Percentiles rank a stretch among this genome's conserved stretches.
These are phyloP conservation scores for Musa beccarii DNA, from an alignment of 176 grass and related monocot genomes.

Conservation along the genomic window DNA sequence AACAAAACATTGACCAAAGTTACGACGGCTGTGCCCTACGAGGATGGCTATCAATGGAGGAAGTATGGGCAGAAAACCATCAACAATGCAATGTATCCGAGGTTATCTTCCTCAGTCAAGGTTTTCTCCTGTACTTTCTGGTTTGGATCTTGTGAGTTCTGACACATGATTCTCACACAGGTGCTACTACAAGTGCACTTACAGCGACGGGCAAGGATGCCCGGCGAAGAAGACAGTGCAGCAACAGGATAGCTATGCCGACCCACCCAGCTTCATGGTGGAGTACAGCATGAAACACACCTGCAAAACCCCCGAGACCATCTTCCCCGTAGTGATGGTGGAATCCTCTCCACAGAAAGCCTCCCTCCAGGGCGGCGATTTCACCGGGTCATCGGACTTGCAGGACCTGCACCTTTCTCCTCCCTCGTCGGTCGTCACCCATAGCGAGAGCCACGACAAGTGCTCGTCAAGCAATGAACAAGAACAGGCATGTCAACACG, in stretches of 20 bases:
- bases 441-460: background rate
- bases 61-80: constrained; percentile 93
- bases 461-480: background rate
- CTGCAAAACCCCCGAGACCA: background rate
- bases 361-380: too few relatives aligned
- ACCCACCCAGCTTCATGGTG: background rate
- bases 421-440: background rate
- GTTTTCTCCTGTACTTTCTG: background rate
- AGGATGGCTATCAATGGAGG: constrained; percentile 81
- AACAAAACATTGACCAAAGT: constrained; percentile 35
- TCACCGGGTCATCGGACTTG: too few relatives aligned
- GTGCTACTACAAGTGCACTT: constrained; percentile 2
- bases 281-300: background rate
- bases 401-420: background rate
- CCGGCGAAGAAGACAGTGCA: background rate
- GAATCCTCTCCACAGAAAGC: background rate
- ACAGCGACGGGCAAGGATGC: background rate
- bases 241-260: background rate
- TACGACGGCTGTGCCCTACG: constrained; percentile 52
- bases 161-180: background rate
- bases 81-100: constrained; percentile 49
- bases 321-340: background rate
- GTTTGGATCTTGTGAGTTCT: background rate
- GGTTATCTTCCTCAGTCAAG: constrained; percentile 20
- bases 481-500: background rate